Evolutionary conservation across 2,329 filamentous ascomycete species (phyloP).

Genomic region (Xylariaceae sp.): DNA sequence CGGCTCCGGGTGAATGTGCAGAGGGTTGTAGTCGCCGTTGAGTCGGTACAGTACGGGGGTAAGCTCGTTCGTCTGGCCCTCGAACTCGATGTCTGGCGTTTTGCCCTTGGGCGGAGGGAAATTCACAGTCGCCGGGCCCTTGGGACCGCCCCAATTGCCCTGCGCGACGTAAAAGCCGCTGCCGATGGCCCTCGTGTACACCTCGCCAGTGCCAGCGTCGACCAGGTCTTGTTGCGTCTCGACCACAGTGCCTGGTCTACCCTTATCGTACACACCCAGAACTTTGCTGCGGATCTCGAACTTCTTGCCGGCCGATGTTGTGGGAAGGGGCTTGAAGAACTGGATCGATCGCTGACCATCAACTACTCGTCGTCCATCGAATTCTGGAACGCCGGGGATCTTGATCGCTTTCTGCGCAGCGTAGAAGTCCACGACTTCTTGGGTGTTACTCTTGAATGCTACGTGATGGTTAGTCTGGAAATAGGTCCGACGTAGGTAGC

Average conservation of each 20-base stretch:
- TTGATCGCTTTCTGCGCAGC: constrained; percentile 59
- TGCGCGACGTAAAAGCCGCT: constrained; percentile 79
- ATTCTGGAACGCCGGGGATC: constrained; percentile 72
- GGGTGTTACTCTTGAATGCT: constrained; percentile 72
- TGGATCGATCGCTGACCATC: constrained; percentile 80
- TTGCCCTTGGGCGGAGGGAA: constrained; percentile 72
- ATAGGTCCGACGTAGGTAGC: not conserved
- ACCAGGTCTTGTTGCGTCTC: constrained; percentile 77
- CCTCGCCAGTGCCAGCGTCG: constrained; percentile 63
- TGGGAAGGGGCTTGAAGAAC: constrained; percentile 71
- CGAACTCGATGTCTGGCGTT: constrained; percentile 65
- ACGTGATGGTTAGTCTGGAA: constrained; percentile 7
- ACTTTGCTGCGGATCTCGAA: constrained; percentile 78
- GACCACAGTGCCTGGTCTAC: constrained; percentile 74
- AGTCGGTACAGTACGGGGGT: constrained; percentile 76
- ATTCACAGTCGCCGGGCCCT: constrained; percentile 75
- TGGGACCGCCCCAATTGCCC: constrained; percentile 80
- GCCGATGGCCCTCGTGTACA: constrained; percentile 66
- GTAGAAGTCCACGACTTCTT: constrained; percentile 84
- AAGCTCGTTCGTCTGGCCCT: constrained; percentile 66
- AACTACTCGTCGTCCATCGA: constrained; percentile 70
- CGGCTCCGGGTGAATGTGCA: constrained; percentile 82
- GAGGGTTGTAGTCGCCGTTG: constrained; percentile 92
- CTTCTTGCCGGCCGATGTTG: constrained; percentile 63
- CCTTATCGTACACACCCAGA: constrained; percentile 86